phyloP scores from a whole-genome alignment of 768 basidiomycete genomes.

The Austroboletus eburneus region DNA sequence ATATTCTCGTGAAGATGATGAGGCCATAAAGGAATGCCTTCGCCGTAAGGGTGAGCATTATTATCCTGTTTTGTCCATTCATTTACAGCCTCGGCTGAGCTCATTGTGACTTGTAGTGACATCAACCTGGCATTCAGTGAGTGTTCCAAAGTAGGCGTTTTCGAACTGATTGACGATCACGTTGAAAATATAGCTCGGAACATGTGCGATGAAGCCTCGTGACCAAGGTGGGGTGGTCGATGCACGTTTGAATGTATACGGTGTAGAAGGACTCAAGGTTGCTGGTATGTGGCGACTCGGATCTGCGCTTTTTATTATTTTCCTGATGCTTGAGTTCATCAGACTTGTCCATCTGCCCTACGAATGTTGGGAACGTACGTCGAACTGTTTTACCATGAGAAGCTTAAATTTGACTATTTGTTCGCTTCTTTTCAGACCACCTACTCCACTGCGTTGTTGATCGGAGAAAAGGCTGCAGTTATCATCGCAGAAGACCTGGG shows the following conservation, averaged over 20 bases:
- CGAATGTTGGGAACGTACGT: conserved; percentile 6
- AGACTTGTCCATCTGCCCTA: conserved; percentile 8
- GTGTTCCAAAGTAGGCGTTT: neutral
- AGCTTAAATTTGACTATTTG: too few species aligned
- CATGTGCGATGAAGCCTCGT: conserved; percentile 54
- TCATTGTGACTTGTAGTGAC: neutral
- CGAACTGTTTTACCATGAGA: neutral
- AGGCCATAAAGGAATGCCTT: conserved; percentile 27
- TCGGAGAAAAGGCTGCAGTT: conserved; percentile 61
- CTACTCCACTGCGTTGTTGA: conserved; percentile 36
- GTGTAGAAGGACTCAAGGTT: neutral
- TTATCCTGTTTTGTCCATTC: too few species aligned
- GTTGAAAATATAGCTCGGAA: conserved; percentile 42
- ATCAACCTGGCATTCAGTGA: conserved; percentile 9
- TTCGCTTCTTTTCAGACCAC: conserved; percentile 31
- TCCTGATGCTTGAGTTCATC: conserved; percentile 3
- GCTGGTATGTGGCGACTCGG: neutral
- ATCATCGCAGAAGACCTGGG: conserved; percentile 50
- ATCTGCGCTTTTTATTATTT: neutral
- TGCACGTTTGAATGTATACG: neutral
- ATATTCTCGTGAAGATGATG: conserved; percentile 33
- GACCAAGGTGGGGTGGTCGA: neutral
- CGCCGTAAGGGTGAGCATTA: conserved; percentile 10
- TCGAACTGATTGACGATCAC: neutral
- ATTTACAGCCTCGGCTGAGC: neutral